Evolutionary conservation across 768 basidiomycete genomes (phyloP).

Genomic region (Amanita exitialis): DNA sequence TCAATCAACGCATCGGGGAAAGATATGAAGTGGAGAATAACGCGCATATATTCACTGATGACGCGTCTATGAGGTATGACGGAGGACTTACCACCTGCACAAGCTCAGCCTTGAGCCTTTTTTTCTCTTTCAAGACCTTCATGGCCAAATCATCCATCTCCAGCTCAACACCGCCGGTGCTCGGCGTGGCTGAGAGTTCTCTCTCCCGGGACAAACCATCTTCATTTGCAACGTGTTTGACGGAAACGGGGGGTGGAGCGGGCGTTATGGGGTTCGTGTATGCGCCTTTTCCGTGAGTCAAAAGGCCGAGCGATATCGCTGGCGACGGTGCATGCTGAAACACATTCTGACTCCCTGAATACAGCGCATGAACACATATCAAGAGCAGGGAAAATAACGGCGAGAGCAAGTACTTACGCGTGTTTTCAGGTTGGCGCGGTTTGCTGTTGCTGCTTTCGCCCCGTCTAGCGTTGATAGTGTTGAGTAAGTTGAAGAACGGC

Average conservation of each 20-base stretch:
- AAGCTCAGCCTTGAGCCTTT: neutral
- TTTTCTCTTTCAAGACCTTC: slow-evolving; percentile 3
- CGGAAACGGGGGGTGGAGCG: neutral
- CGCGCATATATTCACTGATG: neutral
- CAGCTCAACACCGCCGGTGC: neutral
- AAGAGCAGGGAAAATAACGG: neutral
- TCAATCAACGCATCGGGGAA: neutral
- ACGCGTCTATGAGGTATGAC: neutral
- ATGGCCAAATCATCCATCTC: neutral
- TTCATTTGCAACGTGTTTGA: neutral
- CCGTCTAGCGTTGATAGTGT: neutral
- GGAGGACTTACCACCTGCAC: neutral
- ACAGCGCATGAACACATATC: neutral
- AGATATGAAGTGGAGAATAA: neutral
- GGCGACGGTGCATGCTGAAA: neutral
- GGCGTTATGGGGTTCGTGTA: slow-evolving; percentile 2
- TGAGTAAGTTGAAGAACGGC: slow-evolving; percentile 6
- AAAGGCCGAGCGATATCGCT: neutral
- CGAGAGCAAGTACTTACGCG: neutral
- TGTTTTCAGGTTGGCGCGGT: neutral
- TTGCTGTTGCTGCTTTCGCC: neutral
- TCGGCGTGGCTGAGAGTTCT: neutral
- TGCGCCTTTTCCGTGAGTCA: neutral
- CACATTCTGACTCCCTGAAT: neutral
- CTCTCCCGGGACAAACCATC: neutral